Conservation (phyloP, 345 rosid genomes). For the Pelargonium nanum region DNA sequence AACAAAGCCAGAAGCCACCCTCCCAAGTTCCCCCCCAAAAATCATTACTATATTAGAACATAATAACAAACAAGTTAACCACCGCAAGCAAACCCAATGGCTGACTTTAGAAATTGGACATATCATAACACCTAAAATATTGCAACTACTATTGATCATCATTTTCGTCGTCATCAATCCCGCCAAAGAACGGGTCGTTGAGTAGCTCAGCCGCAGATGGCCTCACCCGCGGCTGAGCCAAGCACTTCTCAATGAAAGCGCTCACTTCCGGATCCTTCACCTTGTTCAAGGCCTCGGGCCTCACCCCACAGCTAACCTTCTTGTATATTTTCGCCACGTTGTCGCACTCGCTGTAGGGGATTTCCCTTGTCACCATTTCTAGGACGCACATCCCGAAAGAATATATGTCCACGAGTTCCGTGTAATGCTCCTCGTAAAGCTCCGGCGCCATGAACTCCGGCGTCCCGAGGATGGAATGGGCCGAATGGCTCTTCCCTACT, state of each 20-base stretch:
- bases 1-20: background rate
- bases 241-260: conserved; percentile 67
- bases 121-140: background rate
- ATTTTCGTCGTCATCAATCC: conserved; percentile 42
- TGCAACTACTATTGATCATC: conserved; percentile 9
- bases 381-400: conserved; percentile 81
- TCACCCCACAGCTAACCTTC: conserved; percentile 58
- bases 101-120: background rate
- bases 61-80: too few species aligned
- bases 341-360: conserved; percentile 77
- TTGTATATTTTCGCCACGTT: conserved; percentile 62
- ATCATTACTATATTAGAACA: background rate
- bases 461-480: conserved; percentile 77
- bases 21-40: background rate
- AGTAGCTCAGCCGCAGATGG: conserved; percentile 73
- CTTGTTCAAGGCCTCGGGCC: conserved; percentile 54
- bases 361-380: conserved; percentile 69
- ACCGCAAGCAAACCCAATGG: background rate
- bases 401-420: conserved; percentile 71
- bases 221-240: conserved; percentile 47
- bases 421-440: conserved; percentile 74
- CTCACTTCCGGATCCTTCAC: conserved; percentile 49
- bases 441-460: conserved; percentile 97
- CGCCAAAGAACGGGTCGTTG: conserved; percentile 56
- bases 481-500: conserved; percentile 60